Evolutionary conservation across 768 basidiomycete species (phyloP).

Genomic region (Mycena rosella): DNA sequence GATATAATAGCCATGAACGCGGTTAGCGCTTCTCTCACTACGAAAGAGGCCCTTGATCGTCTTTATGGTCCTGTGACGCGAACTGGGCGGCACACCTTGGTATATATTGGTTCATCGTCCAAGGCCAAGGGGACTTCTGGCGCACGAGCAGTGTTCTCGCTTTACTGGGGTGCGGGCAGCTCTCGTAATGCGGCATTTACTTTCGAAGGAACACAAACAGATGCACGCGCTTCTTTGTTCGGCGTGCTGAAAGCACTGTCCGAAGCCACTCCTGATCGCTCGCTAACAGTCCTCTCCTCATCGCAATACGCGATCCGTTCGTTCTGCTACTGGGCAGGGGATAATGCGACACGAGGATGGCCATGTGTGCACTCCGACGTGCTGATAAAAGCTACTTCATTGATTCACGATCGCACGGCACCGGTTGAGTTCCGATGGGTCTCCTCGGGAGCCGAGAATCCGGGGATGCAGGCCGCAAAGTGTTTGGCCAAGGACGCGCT

Average conservation of each 20-base stretch:
- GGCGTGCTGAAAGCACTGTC: neutral
- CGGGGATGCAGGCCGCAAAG: no score
- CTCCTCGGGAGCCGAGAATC: no score
- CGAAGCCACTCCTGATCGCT: neutral
- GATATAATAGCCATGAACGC: neutral
- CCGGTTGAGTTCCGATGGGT: no score
- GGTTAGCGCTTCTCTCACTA: neutral
- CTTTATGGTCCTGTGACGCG: neutral
- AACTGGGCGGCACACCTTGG: neutral
- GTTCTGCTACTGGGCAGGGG: slow-evolving; percentile 4
- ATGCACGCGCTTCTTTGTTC: neutral
- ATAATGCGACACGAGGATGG: neutral
- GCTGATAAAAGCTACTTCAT: neutral
- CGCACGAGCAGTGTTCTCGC: neutral
- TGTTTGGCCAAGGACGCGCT: no score
- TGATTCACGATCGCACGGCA: no score
- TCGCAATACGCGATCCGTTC: slow-evolving; percentile 1
- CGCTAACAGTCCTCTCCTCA: neutral
- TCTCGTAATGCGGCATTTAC: neutral
- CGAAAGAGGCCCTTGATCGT: neutral
- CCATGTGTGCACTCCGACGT: neutral
- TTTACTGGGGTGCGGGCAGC: neutral
- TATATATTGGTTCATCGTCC: neutral
- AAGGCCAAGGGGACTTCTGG: no score
- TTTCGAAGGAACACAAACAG: neutral